phyloP scores from a whole-genome alignment of 495 filamentous ascomycete genomes.

The Penicillium taxi region DNA sequence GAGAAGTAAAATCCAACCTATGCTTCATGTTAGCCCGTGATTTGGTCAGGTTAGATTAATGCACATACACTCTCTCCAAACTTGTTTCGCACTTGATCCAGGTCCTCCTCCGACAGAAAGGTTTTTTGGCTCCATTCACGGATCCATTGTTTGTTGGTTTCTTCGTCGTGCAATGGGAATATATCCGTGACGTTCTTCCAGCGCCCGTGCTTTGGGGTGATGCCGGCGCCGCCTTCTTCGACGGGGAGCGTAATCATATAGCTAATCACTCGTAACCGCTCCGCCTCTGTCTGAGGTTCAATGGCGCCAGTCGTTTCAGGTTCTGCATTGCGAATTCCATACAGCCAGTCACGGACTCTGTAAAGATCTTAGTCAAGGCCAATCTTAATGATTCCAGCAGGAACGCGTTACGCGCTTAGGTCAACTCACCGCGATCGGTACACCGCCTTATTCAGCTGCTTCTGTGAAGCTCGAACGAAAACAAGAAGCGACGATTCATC shows the following conservation, averaged over 20 bases:
- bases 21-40: neutral
- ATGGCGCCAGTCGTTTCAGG: slow-evolving; percentile 62
- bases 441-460: slow-evolving; percentile 42
- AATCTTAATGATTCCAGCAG: neutral
- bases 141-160: slow-evolving; percentile 86
- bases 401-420: neutral
- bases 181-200: slow-evolving; percentile 82
- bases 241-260: slow-evolving; percentile 75
- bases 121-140: slow-evolving; percentile 79
- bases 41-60: neutral
- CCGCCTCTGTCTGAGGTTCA: slow-evolving; percentile 72
- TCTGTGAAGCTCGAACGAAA: slow-evolving; percentile 60
- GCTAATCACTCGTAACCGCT: slow-evolving; percentile 77
- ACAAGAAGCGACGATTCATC: slow-evolving; percentile 69
- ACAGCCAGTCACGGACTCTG: slow-evolving; percentile 93
- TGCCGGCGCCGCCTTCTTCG: slow-evolving; percentile 81
- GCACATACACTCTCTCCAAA: slow-evolving; percentile 74
- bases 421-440: slow-evolving; percentile 56
- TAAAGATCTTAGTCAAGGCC: neutral
- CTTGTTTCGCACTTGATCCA: slow-evolving; percentile 75
- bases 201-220: slow-evolving; percentile 69
- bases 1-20: slow-evolving; percentile 92
- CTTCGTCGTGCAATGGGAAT: slow-evolving; percentile 82
- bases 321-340: slow-evolving; percentile 72
- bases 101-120: slow-evolving; percentile 64